Base-by-base conservation (phyloP, 768 basidiomycete genomes). In the Wakefieldia striispora region DNA sequence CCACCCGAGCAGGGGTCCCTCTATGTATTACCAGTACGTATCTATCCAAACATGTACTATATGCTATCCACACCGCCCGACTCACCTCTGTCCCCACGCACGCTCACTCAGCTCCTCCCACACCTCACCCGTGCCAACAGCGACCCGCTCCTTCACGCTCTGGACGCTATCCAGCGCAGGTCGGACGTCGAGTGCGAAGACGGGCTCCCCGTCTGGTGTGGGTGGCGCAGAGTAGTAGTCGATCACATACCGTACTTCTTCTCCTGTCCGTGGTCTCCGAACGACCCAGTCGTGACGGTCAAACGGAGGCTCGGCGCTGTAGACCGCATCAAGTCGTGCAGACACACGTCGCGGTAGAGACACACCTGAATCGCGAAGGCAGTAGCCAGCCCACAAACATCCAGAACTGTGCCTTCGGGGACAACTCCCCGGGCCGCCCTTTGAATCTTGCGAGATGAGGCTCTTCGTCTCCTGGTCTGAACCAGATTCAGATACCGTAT, bases 271-370 rank as follows among this genome's bases (percentile, higher is more conserved):
- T 27, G 86, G 83, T 44, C 95, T 84, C 26, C 87, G 87, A 46
- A 99, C 79, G 45, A 97, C 71, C 97, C 97, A 99, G 72, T 99
- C 97, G 66, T 99, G 97, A 8, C 97, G 85, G 65, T 99, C 97
- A 64, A 99, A 98, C 1, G 95, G 97, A 5, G 92, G 90, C 62
- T 93, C 88, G 36, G 83, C 75, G 70, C 95, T 98, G 40, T 27
- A 40, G 12, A 46, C 40, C 41, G 43, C 20, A 33, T 51, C 43
- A 58, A 35, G 40, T 38, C n/a, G n/a, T 16, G 11, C 23, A n/a
- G n/a, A 11, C 19, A 16, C 20, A 23, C 14, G 11, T 14, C 26
- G 23, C 6, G 44, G 17, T 31, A 6, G 35, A 17, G 33, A 75
- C 86, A 48, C 60, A 95, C 95, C 84, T 93, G 80, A 97, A 98